Evolutionary conservation across 1,284 basidiomycete species (phyloP).

Genomic region (Moesziomyces sp.): DNA sequence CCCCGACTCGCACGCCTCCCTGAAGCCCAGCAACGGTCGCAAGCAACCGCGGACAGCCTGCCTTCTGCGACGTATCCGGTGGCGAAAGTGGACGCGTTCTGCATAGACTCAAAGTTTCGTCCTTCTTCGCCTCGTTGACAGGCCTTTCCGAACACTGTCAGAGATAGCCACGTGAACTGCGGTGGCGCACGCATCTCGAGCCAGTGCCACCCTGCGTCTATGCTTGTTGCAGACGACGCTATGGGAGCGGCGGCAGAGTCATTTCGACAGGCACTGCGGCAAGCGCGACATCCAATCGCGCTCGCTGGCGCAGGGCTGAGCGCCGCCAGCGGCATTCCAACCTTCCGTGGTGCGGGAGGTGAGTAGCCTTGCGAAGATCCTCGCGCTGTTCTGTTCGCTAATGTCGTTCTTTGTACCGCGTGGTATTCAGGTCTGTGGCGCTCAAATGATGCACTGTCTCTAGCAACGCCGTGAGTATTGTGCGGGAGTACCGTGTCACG

Average conservation of each 20-base stretch:
- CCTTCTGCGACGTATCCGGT: too few species aligned
- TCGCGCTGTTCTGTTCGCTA: background rate
- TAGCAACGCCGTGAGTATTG: constrained; percentile 72
- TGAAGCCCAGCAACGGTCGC: background rate
- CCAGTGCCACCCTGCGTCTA: too few species aligned
- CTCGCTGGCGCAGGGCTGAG: constrained; percentile 76
- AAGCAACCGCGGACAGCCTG: too few species aligned
- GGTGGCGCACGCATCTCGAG: too few species aligned
- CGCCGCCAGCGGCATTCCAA: constrained; percentile 73
- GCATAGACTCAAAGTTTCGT: too few species aligned
- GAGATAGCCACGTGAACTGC: too few species aligned
- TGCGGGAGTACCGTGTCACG: background rate
- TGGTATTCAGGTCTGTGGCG: constrained; percentile 71
- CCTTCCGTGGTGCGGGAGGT: constrained; percentile 74
- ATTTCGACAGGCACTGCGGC: constrained; percentile 66
- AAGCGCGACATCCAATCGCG: constrained; percentile 72
- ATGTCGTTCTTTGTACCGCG: background rate
- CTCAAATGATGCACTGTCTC: constrained; percentile 72
- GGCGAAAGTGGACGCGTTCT: too few species aligned
- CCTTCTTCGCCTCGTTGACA: too few species aligned
- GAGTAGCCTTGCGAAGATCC: constrained; percentile 2
- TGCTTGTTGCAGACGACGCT: too few species aligned
- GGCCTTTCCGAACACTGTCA: too few species aligned
- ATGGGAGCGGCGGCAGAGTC: constrained; percentile 26
- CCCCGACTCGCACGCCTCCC: background rate